A percentile compares a stretch with the other conserved stretches of the same genome.
Conservation (phyloP, 345 rosid genomes). For the Rhizophora mangle region DNA sequence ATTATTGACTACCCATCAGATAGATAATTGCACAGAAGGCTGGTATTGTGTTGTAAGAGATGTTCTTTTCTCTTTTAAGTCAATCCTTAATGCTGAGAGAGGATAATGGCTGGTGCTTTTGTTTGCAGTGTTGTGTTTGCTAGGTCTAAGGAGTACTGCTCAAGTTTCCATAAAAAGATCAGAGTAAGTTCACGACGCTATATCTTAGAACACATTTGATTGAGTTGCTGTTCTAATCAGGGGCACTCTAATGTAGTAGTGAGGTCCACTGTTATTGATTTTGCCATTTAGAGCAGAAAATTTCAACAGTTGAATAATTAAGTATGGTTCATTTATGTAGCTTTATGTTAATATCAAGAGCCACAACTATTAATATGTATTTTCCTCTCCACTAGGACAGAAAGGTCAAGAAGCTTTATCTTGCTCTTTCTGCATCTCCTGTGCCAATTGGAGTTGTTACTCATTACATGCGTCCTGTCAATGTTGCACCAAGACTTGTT, state of each 20-base stretch:
- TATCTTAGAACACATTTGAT: neutral
- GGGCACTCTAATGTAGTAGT: neutral
- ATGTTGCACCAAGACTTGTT: constrained; percentile 79
- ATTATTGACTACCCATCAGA: constrained; percentile 85
- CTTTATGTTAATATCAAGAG: constrained; percentile 1
- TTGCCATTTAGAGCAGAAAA: neutral
- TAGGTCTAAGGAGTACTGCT: constrained; percentile 73
- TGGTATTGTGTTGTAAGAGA: constrained; percentile 43
- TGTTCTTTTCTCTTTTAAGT: constrained; percentile 1
- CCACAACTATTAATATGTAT: constrained; percentile 2
- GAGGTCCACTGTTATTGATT: neutral
- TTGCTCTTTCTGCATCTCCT: constrained; percentile 82
- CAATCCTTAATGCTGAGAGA: neutral
- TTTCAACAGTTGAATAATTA: too few species aligned
- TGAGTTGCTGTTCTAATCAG: neutral
- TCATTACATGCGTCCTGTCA: constrained; percentile 88
- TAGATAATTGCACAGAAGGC: constrained; percentile 97
- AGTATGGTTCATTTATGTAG: neutral
- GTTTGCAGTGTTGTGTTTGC: constrained; percentile 75
- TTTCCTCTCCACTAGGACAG: constrained; percentile 43
- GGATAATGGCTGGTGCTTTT: constrained; percentile 19
- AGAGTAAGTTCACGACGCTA: constrained; percentile 44
- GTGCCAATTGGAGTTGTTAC: constrained; percentile 66
- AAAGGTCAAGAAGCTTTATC: constrained; percentile 82
- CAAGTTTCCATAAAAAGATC: constrained; percentile 71